phyloP scores from a whole-genome alignment of 176 grass and related monocot species.

The Neostapfia colusana region DNA sequence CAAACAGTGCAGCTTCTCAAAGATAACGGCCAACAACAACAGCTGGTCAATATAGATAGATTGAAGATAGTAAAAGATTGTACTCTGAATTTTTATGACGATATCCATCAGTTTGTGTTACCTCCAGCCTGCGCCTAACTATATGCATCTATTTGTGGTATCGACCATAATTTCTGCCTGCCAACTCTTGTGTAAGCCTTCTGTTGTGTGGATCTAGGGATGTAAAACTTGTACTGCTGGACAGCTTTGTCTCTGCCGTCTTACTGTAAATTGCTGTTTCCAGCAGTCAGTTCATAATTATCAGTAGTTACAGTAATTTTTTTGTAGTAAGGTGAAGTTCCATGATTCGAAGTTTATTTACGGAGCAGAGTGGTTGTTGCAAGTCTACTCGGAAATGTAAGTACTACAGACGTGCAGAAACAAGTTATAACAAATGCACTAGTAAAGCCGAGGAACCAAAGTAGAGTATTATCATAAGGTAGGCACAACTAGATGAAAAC shows the following conservation, averaged over 20 bases:
- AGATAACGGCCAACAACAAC: neutral
- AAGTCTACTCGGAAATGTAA: too few species aligned
- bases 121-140: neutral
- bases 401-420: neutral
- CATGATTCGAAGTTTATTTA: neutral
- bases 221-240: neutral
- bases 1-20: slow-evolving; percentile 15
- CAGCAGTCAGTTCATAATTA: neutral
- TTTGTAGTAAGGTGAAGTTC: neutral
- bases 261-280: neutral
- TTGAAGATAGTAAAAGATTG: neutral
- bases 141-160: neutral
- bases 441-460: neutral
- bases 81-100: neutral
- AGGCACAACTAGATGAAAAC: too few species aligned
- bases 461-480: neutral
- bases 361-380: neutral
- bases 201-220: neutral
- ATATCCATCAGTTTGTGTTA: neutral
- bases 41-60: neutral
- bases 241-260: neutral
- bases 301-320: neutral
- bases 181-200: slow-evolving; percentile 6
- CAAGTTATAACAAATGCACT: neutral
- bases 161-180: neutral